These are phyloP conservation scores for Nicotiana knightiana DNA, from an alignment of 257 asterid genomes.

Conservation along the genomic window DNA sequence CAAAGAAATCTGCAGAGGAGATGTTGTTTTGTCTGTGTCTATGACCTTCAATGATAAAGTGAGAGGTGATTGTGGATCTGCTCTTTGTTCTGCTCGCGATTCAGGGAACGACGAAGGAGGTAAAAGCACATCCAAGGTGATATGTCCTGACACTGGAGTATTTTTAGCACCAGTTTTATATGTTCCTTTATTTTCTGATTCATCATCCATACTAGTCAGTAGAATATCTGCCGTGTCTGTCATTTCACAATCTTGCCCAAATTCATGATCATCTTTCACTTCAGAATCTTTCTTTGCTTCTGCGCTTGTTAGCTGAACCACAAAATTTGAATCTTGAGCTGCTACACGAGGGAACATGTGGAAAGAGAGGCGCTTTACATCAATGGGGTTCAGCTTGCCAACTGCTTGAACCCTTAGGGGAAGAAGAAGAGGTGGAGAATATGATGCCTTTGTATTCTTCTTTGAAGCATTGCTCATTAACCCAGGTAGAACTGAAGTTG, in stretches of 20 bases:
- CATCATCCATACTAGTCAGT: conserved; percentile 13
- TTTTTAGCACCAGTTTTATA: not conserved
- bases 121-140: conserved; percentile 20
- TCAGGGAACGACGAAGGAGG: conserved; percentile 24
- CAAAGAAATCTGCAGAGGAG: not conserved
- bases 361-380: conserved; percentile 66
- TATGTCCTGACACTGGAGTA: conserved; percentile 12
- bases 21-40: conserved; percentile 8
- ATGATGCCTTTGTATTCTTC: conserved; percentile 25
- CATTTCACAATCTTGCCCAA: conserved; percentile 29
- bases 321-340: conserved; percentile 34
- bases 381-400: conserved; percentile 75
- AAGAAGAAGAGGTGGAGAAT: conserved; percentile 50
- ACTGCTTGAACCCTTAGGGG: conserved; percentile 61
- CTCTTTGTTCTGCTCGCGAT: conserved; percentile 11
- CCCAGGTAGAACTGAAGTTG: conserved; percentile 75
- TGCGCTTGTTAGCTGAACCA: conserved; percentile 22
- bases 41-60: conserved; percentile 5
- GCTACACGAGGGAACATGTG: conserved; percentile 57
- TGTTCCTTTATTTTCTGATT: conserved; percentile 10
- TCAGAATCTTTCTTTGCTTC: conserved; percentile 17
- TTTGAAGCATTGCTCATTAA: conserved; percentile 17
- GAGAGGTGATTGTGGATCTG: conserved; percentile 6
- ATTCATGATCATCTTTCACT: conserved; percentile 18
- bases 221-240: conserved; percentile 13